A percentile compares a stretch with the other conserved stretches of the same genome.
Evolutionary conservation across 2,329 filamentous ascomycete species (phyloP).

Genomic region (Arthrobotrys sphaeroides): DNA sequence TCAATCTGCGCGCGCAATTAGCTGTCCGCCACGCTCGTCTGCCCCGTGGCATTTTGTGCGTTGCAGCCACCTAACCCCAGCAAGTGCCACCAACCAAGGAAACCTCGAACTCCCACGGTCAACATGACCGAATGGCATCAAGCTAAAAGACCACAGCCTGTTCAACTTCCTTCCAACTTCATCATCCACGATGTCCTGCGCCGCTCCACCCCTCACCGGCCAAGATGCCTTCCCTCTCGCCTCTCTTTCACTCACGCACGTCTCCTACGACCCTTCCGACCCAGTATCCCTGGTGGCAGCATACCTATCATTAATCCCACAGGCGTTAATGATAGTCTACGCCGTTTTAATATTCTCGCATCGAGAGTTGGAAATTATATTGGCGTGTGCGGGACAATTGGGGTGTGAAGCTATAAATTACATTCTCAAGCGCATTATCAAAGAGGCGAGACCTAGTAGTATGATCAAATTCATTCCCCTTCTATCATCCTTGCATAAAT

Average conservation of each 20-base stretch:
- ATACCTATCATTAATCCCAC: slow-evolving; percentile 91
- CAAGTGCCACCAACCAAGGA: too few relatives aligned
- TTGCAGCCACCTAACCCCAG: slow-evolving; percentile 24
- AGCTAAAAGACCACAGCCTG: neutral
- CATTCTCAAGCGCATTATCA: slow-evolving; percentile 85
- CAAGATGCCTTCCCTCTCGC: slow-evolving; percentile 69
- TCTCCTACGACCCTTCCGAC: slow-evolving; percentile 93
- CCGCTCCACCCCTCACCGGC: slow-evolving; percentile 25
- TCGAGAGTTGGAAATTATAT: slow-evolving; percentile 84
- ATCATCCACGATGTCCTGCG: slow-evolving; percentile 36
- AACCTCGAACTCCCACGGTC: neutral
- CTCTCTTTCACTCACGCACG: slow-evolving; percentile 92
- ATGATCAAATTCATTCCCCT: slow-evolving; percentile 61
- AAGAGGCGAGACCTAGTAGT: slow-evolving; percentile 86
- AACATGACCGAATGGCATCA: slow-evolving; percentile 12
- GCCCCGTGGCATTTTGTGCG: slow-evolving; percentile 52
- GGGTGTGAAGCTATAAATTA: slow-evolving; percentile 93
- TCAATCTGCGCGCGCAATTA: slow-evolving; percentile 40
- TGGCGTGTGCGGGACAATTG: slow-evolving; percentile 93
- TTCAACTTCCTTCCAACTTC: neutral
- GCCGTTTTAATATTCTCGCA: slow-evolving; percentile 89
- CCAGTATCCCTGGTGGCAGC: slow-evolving; percentile 85
- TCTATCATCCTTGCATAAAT: neutral
- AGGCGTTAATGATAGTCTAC: slow-evolving; percentile 89
- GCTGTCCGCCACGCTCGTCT: slow-evolving; percentile 1